Conservation (phyloP, 2,329 filamentous ascomycete species). For the Amphichorda felina region DNA sequence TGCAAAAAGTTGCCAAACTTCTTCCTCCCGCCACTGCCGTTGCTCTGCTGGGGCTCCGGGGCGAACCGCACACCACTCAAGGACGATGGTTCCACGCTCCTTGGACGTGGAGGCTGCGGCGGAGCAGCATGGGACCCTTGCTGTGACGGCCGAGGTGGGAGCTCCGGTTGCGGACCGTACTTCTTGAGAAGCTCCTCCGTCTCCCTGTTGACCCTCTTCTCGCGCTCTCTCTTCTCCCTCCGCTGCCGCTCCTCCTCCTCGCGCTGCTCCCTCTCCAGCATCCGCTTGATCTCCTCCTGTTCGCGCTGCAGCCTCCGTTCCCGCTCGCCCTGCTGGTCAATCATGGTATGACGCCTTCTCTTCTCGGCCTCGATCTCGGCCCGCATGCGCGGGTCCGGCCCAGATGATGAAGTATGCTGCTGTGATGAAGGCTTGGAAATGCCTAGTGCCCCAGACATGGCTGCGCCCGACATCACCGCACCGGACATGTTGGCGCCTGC, state of each 20-base stretch:
- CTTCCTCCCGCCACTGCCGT: constrained; percentile 7
- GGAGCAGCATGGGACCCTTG: constrained; percentile 15
- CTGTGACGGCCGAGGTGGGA: constrained; percentile 17
- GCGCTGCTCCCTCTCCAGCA: constrained; percentile 57
- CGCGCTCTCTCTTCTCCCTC: constrained; percentile 19
- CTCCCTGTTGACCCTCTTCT: constrained; percentile 60
- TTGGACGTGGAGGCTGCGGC: constrained; percentile 28
- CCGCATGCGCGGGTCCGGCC: constrained; percentile 12
- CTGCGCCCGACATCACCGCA: constrained; percentile 9
- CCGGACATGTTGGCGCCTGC: constrained; percentile 3
- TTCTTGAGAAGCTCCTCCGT: constrained; percentile 65
- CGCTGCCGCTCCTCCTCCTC: constrained; percentile 40
- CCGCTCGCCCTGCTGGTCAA: constrained; percentile 22
- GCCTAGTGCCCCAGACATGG: constrained; percentile 29
- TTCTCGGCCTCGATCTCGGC: constrained; percentile 53
- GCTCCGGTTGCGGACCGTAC: constrained; percentile 45
- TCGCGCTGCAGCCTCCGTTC: constrained; percentile 42
- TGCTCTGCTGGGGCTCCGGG: constrained; percentile 10
- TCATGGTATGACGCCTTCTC: constrained; percentile 35
- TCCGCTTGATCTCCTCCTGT: constrained; percentile 44
- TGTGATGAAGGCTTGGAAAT: constrained; percentile 11
- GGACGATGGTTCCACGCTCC: constrained; percentile 30
- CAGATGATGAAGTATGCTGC: not conserved
- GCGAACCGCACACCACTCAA: constrained; percentile 1
- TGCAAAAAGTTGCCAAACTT: constrained; percentile 17